These are phyloP conservation scores for Borealophlyctis nickersoniae DNA, from an alignment of 192 early-diverging fungal genomes.

Conservation along the genomic window DNA sequence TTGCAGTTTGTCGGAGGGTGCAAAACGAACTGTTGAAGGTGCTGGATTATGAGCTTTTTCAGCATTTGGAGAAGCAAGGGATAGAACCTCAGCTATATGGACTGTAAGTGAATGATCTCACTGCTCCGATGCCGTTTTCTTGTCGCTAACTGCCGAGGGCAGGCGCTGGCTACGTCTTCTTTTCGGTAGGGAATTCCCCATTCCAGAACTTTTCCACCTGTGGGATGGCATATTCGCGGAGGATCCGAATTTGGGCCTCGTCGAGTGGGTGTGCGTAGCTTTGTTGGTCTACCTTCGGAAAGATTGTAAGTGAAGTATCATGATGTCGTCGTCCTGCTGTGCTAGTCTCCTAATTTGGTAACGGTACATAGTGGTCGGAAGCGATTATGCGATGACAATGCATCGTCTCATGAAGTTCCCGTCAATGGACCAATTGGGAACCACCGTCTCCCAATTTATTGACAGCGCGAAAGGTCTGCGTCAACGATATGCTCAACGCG, in stretches of 20 bases:
- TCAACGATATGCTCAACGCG: constrained; percentile 21
- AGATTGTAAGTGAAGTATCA: constrained; percentile 52
- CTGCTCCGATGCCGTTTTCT: background rate
- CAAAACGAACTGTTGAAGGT: constrained; percentile 66
- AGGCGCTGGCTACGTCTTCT: constrained; percentile 89
- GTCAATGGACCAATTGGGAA: constrained; percentile 4
- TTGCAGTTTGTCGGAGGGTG: constrained; percentile 68
- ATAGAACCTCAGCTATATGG: constrained; percentile 96
- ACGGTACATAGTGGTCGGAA: constrained; percentile 27
- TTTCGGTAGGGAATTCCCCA: constrained; percentile 84
- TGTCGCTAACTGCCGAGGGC: background rate
- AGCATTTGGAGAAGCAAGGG: constrained; percentile 65
- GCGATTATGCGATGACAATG: constrained; percentile 34
- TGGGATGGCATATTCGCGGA: constrained; percentile 94
- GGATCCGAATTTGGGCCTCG: constrained; percentile 69
- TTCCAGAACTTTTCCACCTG: constrained; percentile 65
- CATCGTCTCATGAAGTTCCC: constrained; percentile 45
- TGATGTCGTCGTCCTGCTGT: background rate
- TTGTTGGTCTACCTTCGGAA: constrained; percentile 68
- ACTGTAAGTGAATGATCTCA: constrained; percentile 50
- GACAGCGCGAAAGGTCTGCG: constrained; percentile 18
- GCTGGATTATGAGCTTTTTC: constrained; percentile 70
- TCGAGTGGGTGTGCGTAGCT: constrained; percentile 78
- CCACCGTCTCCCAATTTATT: constrained; percentile 22
- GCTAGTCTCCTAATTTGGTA: background rate